phyloP scores from a whole-genome alignment of 306 rosid genomes.

The Prosopis cineraria region DNA sequence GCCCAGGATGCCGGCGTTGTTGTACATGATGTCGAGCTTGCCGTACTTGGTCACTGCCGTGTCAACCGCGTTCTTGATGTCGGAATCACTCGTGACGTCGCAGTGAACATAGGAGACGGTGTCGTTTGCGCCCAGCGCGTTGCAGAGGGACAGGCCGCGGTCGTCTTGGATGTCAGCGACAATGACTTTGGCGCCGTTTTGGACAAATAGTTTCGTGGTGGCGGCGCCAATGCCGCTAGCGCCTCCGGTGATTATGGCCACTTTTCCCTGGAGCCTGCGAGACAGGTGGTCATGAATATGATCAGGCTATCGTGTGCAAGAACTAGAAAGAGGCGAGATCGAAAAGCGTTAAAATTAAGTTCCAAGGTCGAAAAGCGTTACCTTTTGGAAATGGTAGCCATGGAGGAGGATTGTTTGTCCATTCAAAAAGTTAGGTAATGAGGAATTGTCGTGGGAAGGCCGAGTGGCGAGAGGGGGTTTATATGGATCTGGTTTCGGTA shows the following conservation, averaged over 20 bases:
- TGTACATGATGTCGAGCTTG: conserved; percentile 69
- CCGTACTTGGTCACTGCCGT: conserved; percentile 52
- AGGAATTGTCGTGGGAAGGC: not conserved
- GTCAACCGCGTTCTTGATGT: conserved; percentile 54
- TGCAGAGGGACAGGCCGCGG: conserved; percentile 52
- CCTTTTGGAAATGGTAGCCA: not conserved
- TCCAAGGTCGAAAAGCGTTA: not conserved
- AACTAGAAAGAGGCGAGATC: not conserved
- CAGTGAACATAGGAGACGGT: conserved; percentile 50
- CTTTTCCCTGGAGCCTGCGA: conserved; percentile 55
- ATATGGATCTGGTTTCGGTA: too few relatives aligned
- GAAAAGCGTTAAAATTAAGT: too few relatives aligned
- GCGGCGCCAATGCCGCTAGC: conserved; percentile 78
- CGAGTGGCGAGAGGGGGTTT: not conserved
- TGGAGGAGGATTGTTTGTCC: not conserved
- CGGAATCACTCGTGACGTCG: conserved; percentile 57
- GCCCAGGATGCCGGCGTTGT: conserved; percentile 65
- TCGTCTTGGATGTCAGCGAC: conserved; percentile 76
- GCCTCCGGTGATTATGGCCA: conserved; percentile 78
- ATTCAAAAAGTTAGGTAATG: too few relatives aligned
- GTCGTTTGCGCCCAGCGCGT: conserved; percentile 24
- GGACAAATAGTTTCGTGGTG: conserved; percentile 53
- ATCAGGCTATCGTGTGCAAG: not conserved
- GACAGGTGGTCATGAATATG: not conserved
- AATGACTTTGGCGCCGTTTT: conserved; percentile 68